Base-by-base conservation (phyloP, 2,329 filamentous ascomycete species). In the Botryosphaeria dothidea region DNA sequence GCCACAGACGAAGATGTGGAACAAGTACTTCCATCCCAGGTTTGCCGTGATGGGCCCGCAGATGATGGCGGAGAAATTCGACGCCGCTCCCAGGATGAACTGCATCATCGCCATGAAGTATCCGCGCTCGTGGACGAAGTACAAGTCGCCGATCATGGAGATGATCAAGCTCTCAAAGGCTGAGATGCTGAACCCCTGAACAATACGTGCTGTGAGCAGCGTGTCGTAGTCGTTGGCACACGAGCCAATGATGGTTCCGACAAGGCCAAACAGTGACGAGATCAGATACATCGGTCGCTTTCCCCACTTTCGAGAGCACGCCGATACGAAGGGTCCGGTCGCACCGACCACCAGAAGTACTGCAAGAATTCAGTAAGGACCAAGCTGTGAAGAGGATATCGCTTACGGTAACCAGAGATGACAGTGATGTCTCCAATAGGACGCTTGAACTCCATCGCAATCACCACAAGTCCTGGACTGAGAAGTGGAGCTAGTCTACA, bases 1-100 rank as follows among this genome's bases (percentile, higher is more conserved):
- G 23, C 4, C 9, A 49, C 71, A 77, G 75, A 77, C 84, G 81
- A 82, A 83, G 36, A 58, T 58, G 38, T 58, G 54, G 77, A 78
- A 85, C 0, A 80, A 74, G 80, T 82, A 84, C 11, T 82, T 73
- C 84, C 84, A 86, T 0, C 82, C 82, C 67, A 49, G 27, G 13
- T 62, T 62, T 2, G 54, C 58, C 8, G 58, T 62, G 25, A 49
- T 49, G n/a, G 29, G 34, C 1, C 58, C 58, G 27, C 43, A 48
- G 43, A 62, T 51, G 34, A 62, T 19, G 11, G 43, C 43, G 5
- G 43, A 48, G 58, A 62, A 41, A n/a, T 48, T n/a, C 63, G 67
- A 9, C 67, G 66, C 7, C 62, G n/a, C 7, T 65, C 29, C 27
- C 66, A 75, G 79, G 64, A 81, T 72, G 38, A 58, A 58, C 66